Base-by-base conservation (phyloP, 495 filamentous ascomycete species). In the Neurospora hispaniola region DNA sequence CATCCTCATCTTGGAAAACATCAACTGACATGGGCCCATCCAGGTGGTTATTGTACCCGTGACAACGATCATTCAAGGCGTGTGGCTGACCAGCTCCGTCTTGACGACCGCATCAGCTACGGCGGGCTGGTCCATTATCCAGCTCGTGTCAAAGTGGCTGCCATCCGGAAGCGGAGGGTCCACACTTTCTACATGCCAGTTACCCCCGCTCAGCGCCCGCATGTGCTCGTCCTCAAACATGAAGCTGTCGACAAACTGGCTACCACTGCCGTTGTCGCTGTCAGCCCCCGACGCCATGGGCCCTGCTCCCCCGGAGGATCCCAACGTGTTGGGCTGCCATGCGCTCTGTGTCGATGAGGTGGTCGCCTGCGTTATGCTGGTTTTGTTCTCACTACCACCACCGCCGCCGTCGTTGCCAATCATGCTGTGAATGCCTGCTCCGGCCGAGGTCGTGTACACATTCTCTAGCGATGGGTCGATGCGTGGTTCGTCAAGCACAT, bases 381-480 rank as follows among this genome's bases (percentile, higher is more conserved):
- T 62, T 14, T 18, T 35, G 27, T 35, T 18, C 23, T 62, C 23
- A 62, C 20, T 11, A 16, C 48, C 48, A 10, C 12, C 27, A 6
- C 54, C 27, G 27, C 54, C 54, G 14, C 27, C 54, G 54, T 66
- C 54, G 5, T 66, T 66, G 54, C 54, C 54, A 66, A 35, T 66
- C 54, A 66, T 66, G 54, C 54, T 66, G 54, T 66, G 54, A 35
- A 66, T 66, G 54, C 54, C 54, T 27, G 54, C 54, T 66, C 54
- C 54, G 54, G 54, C 54, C 54, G 54, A 35, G 54, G 54, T 66
- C 54, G 54, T 31, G 54, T 66, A 66, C 79, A 77, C 54, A 66
- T 66, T 35, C 27, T 66, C 54, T 66, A 66, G 54, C 23, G 75
- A 76, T 5, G 79, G 79, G 42, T 80, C 79, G 72, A 80, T 78